These are phyloP conservation scores for Sporothrix luriei DNA, from an alignment of 2,329 filamentous ascomycete species.

Conservation along the genomic window DNA sequence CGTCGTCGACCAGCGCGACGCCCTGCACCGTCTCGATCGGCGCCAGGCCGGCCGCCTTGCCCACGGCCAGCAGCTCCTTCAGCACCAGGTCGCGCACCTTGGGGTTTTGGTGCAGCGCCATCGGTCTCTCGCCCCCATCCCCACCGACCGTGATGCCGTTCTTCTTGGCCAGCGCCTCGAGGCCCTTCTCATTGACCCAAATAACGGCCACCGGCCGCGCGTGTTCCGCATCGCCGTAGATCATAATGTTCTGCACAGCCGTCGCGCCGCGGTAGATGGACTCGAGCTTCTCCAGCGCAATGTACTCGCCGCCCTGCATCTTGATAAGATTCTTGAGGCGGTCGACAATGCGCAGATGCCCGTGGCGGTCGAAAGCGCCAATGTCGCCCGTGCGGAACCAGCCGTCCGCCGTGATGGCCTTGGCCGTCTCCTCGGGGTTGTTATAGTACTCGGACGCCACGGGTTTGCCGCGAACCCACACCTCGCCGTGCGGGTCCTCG, in stretches of 20 bases:
- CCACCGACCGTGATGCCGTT: constrained; percentile 53
- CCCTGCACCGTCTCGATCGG: constrained; percentile 75
- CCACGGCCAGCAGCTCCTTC: constrained; percentile 69
- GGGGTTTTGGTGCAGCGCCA: constrained; percentile 62
- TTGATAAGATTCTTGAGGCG: constrained; percentile 99
- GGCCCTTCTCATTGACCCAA: constrained; percentile 64
- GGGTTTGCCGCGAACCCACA: constrained; percentile 78
- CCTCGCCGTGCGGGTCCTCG: constrained; percentile 84
- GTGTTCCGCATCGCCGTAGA: constrained; percentile 76
- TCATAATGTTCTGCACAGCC: constrained; percentile 83
- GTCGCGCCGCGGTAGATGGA: constrained; percentile 80
- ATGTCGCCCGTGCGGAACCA: constrained; percentile 99
- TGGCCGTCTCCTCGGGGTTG: constrained; percentile 81
- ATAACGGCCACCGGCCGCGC: constrained; percentile 82
- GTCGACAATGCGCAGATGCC: constrained; percentile 85
- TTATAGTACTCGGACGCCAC: constrained; percentile 80
- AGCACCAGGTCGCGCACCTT: constrained; percentile 64
- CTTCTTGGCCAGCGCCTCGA: constrained; percentile 62
- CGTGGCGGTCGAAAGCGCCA: constrained; percentile 78
- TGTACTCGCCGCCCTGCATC: constrained; percentile 93
- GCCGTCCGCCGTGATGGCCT: constrained; percentile 76
- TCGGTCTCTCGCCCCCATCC: constrained; percentile 44
- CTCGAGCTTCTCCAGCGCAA: constrained; percentile 94
- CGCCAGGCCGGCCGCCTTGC: constrained; percentile 65
- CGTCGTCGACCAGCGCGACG: constrained; percentile 78